phyloP scores from a whole-genome alignment of 805 yeast genomes.

The Hanseniaspora nectarophila region DNA sequence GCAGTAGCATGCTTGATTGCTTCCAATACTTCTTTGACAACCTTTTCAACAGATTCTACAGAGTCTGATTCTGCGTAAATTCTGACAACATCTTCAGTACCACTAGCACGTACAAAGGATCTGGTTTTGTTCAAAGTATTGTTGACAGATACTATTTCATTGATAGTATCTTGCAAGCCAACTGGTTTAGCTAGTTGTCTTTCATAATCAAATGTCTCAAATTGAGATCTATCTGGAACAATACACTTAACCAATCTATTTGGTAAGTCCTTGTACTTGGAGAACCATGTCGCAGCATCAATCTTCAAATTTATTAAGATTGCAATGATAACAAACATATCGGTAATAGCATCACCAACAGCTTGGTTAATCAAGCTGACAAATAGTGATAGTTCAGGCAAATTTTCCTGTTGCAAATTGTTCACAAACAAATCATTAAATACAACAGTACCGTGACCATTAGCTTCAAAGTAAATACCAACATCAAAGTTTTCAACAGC shows the following conservation, averaged over 20 bases:
- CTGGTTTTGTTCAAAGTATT: conserved; percentile 40
- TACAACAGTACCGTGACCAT: conserved; percentile 96
- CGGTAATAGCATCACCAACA: conserved; percentile 98
- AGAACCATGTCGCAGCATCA: conserved; percentile 62
- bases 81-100: conserved; percentile 95
- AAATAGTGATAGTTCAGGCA: conserved; percentile 46
- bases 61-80: conserved; percentile 82
- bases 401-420: conserved; percentile 29
- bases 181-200: conserved; percentile 62
- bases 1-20: neutral
- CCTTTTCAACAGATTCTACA: conserved; percentile 35
- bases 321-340: conserved; percentile 63
- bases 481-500: conserved; percentile 75
- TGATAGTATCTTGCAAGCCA: conserved; percentile 67
- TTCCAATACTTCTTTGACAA: conserved; percentile 31
- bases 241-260: conserved; percentile 69
- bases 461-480: conserved; percentile 95
- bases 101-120: conserved; percentile 91
- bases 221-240: conserved; percentile 68
- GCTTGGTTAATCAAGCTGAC: conserved; percentile 80
- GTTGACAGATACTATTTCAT: conserved; percentile 43
- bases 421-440: conserved; percentile 47
- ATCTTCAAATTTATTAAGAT: conserved; percentile 46
- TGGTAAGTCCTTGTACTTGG: conserved; percentile 71
- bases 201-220: conserved; percentile 85